These are phyloP conservation scores for Sporothrix variecibatus DNA, from an alignment of 2,329 filamentous ascomycete species.

Conservation along the genomic window DNA sequence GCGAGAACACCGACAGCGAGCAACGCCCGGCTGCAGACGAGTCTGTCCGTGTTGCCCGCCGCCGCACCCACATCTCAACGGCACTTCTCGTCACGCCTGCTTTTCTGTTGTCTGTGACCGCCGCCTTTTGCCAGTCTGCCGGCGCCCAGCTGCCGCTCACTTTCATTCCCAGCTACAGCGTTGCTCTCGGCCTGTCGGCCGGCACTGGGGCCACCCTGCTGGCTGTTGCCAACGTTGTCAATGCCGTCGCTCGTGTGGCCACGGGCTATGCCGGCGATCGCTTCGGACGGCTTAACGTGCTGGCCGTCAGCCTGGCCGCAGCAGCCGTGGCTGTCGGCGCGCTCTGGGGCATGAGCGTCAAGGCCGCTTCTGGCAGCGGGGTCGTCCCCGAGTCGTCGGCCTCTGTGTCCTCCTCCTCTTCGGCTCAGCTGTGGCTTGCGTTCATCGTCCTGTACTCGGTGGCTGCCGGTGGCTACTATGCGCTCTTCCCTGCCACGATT, in stretches of 20 bases:
- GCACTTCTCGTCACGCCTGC: constrained; percentile 84
- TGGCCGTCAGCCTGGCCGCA: constrained; percentile 37
- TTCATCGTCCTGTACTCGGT: constrained; percentile 48
- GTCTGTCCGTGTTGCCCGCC: constrained; percentile 33
- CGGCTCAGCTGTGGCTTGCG: constrained; percentile 29
- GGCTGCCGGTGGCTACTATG: constrained; percentile 48
- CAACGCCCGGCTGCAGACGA: neutral
- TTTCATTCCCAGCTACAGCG: constrained; percentile 51
- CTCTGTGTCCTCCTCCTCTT: neutral
- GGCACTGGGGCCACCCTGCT: constrained; percentile 47
- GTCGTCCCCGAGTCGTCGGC: neutral
- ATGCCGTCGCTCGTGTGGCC: constrained; percentile 46
- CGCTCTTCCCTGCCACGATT: constrained; percentile 48
- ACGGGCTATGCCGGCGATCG: constrained; percentile 50
- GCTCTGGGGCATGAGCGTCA: constrained; percentile 30
- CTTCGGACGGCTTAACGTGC: constrained; percentile 50
- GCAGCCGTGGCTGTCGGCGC: constrained; percentile 28
- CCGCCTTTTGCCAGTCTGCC: constrained; percentile 63
- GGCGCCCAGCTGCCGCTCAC: constrained; percentile 50
- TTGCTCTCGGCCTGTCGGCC: constrained; percentile 45
- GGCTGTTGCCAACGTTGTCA: constrained; percentile 49
- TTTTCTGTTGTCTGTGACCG: constrained; percentile 87
- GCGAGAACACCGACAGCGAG: neutral
- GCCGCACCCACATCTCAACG: constrained; percentile 44
- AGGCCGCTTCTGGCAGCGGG: neutral